Base-by-base conservation (phyloP, 1,139 yeast genomes). In the Diutina catenulata region DNA sequence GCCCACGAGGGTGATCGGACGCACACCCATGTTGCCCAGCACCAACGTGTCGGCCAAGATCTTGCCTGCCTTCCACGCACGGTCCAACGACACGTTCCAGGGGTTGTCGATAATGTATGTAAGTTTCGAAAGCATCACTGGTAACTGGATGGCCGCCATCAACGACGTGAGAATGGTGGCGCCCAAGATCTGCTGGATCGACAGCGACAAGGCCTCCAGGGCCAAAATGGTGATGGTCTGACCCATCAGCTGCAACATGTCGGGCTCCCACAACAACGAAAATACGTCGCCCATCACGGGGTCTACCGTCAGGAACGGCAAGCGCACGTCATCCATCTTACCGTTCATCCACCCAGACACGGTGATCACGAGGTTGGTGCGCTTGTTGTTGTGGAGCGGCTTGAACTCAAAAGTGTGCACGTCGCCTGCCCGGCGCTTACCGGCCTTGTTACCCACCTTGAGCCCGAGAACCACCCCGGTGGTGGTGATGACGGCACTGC, bases 261-360 rank as follows among this genome's bases (percentile, higher is more conserved):
- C 98, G 0, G 99, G 99, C 56, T 93, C 99, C 98, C 98, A 93
- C 37, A 83, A 62, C 13, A 93, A 65, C 0, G 97, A 86, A 50
- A 82, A 82, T 49, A 91, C 62, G 57, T 93, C 99, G 10, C 99
- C 98, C 93, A 91, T 87, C 0, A 88, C 84, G 0, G 98, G 98
- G 54, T 93, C 98, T 5, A 91, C 82, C 0, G 98, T 91, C 1
- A 95, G 84, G 53, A 88, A 93, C 3, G 98, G 98, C 44, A 93
- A 68, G 52, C 99, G 70, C 13, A 93, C 94, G 70, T 93, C 99
- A 75, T 93, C 99, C 48, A 80, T 75, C 44, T 77, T 80, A 55
- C 96, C 94, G 43, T 81, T 79, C 93, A 91, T 87, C 99, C 99
- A 93, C 1, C 99, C 99, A 40, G 94, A 79, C 0, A 93, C 88